These are phyloP conservation scores for Aspergillus pseudoviridinutans DNA, from an alignment of 2,329 filamentous ascomycete genomes.

Conservation along the genomic window DNA sequence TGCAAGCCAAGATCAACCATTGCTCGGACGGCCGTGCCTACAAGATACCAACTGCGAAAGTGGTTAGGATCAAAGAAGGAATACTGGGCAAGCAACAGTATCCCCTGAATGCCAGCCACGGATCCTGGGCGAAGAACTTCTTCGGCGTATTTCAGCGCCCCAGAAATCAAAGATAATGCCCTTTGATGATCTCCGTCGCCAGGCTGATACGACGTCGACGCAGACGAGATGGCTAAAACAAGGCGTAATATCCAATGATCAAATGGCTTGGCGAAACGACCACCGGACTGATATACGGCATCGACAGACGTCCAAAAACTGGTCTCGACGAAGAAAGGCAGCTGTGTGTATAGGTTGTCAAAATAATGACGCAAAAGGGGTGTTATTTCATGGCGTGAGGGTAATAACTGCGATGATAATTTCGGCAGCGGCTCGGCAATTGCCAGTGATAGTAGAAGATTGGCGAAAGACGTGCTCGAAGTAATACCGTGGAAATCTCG, in stretches of 20 bases:
- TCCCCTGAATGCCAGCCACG: conserved; percentile 77
- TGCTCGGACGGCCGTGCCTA: conserved; percentile 83
- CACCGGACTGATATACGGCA: conserved; percentile 70
- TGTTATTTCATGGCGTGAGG: conserved; percentile 64
- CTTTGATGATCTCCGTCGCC: conserved; percentile 61
- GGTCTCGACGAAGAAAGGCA: conserved; percentile 79
- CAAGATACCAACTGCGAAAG: conserved; percentile 90
- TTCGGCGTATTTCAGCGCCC: conserved; percentile 73
- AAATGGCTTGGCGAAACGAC: conserved; percentile 57
- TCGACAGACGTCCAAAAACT: conserved; percentile 74
- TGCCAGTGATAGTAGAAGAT: conserved; percentile 79
- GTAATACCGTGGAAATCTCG: conserved; percentile 88
- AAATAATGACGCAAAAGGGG: conserved; percentile 78
- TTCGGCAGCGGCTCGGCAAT: conserved; percentile 68
- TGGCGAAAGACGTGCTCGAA: conserved; percentile 86
- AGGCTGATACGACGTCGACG: conserved; percentile 64
- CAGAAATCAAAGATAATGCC: conserved; percentile 57
- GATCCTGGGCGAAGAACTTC: conserved; percentile 81
- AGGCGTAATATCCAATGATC: conserved; percentile 87
- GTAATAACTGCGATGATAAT: conserved; percentile 59
- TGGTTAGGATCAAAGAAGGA: conserved; percentile 84
- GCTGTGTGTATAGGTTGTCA: conserved; percentile 71
- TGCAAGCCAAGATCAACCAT: conserved; percentile 88
- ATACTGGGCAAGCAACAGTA: conserved; percentile 83
- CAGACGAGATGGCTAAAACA: conserved; percentile 79